Evolutionary conservation across 495 filamentous ascomycete genomes (phyloP).

Genomic region (Neurospora sp.): DNA sequence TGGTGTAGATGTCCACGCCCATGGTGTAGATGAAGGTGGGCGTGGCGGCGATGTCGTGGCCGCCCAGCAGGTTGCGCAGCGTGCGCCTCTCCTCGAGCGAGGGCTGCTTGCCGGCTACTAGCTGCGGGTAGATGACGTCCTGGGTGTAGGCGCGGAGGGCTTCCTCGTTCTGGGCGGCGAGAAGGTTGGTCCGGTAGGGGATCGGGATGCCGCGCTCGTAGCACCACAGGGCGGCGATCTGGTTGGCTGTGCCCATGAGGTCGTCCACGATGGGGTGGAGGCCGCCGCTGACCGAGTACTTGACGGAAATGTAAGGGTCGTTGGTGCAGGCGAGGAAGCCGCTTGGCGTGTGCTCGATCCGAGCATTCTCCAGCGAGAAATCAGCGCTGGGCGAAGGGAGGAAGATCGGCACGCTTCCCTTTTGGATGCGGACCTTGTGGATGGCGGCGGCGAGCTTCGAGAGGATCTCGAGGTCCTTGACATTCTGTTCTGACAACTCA

Average conservation of each 20-base stretch:
- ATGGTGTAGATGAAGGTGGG: slow-evolving; percentile 49
- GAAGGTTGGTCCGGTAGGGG: slow-evolving; percentile 60
- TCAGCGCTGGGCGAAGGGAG: slow-evolving; percentile 20
- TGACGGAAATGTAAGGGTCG: slow-evolving; percentile 32
- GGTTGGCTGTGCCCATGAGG: slow-evolving; percentile 71
- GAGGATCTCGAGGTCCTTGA: slow-evolving; percentile 23
- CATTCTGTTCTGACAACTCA: slow-evolving; percentile 23
- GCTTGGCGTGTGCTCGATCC: slow-evolving; percentile 2
- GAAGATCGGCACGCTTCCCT: slow-evolving; percentile 30
- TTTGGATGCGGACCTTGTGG: slow-evolving; percentile 22
- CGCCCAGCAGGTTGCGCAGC: slow-evolving; percentile 46
- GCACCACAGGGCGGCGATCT: slow-evolving; percentile 65
- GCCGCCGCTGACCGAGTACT: slow-evolving; percentile 12
- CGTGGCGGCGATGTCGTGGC: slow-evolving; percentile 36
- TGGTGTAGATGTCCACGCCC: slow-evolving; percentile 61
- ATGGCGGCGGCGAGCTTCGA: slow-evolving; percentile 26
- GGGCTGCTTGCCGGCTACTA: slow-evolving; percentile 45
- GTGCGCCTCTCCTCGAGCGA: slow-evolving; percentile 52
- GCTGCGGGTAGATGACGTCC: slow-evolving; percentile 37
- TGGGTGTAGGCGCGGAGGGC: slow-evolving; percentile 36
- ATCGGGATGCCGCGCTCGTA: slow-evolving; percentile 63
- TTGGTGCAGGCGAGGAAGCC: slow-evolving; percentile 16
- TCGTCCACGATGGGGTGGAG: slow-evolving; percentile 27
- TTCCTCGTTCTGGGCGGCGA: slow-evolving; percentile 40
- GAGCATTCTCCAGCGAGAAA: slow-evolving; percentile 21